These are phyloP conservation scores for Fallopia convolvulus DNA, from an alignment of 148 eudicot species.

Conservation along the genomic window DNA sequence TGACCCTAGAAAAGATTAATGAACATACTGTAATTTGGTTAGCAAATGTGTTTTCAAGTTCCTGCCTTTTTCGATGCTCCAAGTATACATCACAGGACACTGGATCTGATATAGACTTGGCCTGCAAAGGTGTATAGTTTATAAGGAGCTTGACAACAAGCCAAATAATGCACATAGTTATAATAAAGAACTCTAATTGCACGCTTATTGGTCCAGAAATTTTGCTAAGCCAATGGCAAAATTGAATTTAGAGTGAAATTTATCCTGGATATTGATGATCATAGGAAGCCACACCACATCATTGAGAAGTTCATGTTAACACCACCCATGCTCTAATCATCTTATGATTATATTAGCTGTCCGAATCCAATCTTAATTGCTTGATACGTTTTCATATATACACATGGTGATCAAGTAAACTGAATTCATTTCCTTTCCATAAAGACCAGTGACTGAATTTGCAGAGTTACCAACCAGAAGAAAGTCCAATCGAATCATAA, in stretches of 20 bases:
- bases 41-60: conserved; percentile 34
- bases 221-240: background rate
- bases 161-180: background rate
- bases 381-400: no score
- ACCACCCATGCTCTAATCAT: no score
- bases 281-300: background rate
- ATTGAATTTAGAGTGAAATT: background rate
- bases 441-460: no score
- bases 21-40: conserved; percentile 73
- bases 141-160: background rate
- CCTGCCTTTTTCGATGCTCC: conserved; percentile 59
- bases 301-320: no score
- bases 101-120: conserved; percentile 59
- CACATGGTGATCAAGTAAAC: no score
- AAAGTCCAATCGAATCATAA: no score
- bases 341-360: no score
- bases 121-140: conserved; percentile 33
- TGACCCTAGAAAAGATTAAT: background rate
- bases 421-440: no score
- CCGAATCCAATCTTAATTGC: no score
- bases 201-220: background rate
- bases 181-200: background rate
- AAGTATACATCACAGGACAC: conserved; percentile 61
- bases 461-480: no score
- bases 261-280: background rate